Conservation (phyloP, 805 yeast species). For the Candida koratica region DNA sequence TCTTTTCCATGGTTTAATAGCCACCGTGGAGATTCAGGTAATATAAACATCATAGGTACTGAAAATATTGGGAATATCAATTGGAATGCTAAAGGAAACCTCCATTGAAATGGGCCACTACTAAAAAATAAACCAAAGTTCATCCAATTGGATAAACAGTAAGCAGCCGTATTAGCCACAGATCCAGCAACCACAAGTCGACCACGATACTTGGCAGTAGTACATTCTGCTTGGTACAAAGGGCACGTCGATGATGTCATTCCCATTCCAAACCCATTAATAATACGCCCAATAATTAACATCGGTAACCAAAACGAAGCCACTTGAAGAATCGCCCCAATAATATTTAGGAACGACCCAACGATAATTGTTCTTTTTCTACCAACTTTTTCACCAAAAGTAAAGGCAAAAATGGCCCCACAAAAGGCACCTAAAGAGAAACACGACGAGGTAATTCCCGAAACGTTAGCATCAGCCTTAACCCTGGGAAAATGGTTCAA, state of each 20-base stretch:
- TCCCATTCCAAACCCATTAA: slow-evolving; percentile 44
- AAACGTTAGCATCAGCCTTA: slow-evolving; percentile 10
- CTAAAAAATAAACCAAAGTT: slow-evolving; percentile 34
- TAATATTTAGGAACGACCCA: slow-evolving; percentile 36
- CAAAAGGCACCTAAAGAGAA: slow-evolving; percentile 50
- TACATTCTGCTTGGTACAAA: slow-evolving; percentile 44
- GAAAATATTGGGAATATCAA: slow-evolving; percentile 34
- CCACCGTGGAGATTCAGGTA: slow-evolving; percentile 41
- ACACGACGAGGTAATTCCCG: slow-evolving; percentile 16
- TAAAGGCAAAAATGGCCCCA: slow-evolving; percentile 40
- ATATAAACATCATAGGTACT: slow-evolving; percentile 21
- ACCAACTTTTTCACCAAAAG: slow-evolving; percentile 37
- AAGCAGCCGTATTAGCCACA: slow-evolving; percentile 39
- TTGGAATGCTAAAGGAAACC: slow-evolving; percentile 41
- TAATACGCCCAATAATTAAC: slow-evolving; percentile 56
- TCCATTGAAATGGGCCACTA: slow-evolving; percentile 39
- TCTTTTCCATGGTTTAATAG: slow-evolving; percentile 21
- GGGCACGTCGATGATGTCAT: slow-evolving; percentile 42
- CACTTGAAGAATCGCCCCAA: slow-evolving; percentile 38
- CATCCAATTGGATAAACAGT: slow-evolving; percentile 35
- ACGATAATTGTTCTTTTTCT: slow-evolving; percentile 36
- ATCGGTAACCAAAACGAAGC: slow-evolving; percentile 49
- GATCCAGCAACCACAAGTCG: slow-evolving; percentile 42
- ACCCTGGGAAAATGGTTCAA: slow-evolving; percentile 13
- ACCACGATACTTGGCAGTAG: slow-evolving; percentile 41